These are phyloP conservation scores for Blastocystis sp. DNA, from an alignment of 352 stramenopile species.

Conservation along the genomic window DNA sequence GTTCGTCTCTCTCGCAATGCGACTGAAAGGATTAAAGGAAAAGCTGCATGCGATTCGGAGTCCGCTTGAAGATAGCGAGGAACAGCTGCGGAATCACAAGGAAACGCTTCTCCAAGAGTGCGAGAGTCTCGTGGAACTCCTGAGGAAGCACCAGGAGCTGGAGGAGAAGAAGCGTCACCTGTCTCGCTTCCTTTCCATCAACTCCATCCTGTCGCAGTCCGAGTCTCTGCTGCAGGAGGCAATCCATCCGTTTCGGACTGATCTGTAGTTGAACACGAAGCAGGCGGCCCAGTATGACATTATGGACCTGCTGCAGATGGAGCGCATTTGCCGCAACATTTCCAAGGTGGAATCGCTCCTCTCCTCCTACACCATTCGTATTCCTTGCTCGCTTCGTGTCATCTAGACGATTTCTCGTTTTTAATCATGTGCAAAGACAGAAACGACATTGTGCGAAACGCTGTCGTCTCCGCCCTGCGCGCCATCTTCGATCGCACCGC, in stretches of 20 bases:
- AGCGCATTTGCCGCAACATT: slow-evolving; percentile 15
- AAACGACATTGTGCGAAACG: slow-evolving; percentile 7
- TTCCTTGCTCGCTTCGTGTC: background rate
- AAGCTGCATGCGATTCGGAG: slow-evolving; percentile 16
- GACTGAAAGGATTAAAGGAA: slow-evolving; percentile 59
- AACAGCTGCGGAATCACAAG: slow-evolving; percentile 43
- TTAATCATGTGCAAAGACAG: slow-evolving; percentile 69
- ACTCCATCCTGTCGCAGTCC: slow-evolving; percentile 1
- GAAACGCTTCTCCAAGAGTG: slow-evolving; percentile 42
- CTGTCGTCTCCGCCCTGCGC: background rate
- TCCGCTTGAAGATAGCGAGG: slow-evolving; percentile 33
- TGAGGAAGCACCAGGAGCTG: slow-evolving; percentile 19
- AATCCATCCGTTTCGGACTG: background rate
- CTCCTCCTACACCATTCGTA: slow-evolving; percentile 13
- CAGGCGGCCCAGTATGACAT: slow-evolving; percentile 36
- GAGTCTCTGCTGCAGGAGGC: slow-evolving; percentile 2
- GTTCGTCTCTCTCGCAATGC: slow-evolving; percentile 55
- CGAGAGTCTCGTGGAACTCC: background rate
- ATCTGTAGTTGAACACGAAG: slow-evolving; percentile 13
- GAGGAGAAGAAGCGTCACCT: slow-evolving; percentile 47
- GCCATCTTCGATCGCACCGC: slow-evolving; percentile 48
- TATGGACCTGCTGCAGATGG: slow-evolving; percentile 17
- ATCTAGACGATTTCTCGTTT: slow-evolving; percentile 22
- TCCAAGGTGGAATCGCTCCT: background rate
- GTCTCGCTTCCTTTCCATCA: slow-evolving; percentile 10